Evolutionary conservation across 352 stramenopile genomes (phyloP).

Genomic region (Phytopythium helicoides): DNA sequence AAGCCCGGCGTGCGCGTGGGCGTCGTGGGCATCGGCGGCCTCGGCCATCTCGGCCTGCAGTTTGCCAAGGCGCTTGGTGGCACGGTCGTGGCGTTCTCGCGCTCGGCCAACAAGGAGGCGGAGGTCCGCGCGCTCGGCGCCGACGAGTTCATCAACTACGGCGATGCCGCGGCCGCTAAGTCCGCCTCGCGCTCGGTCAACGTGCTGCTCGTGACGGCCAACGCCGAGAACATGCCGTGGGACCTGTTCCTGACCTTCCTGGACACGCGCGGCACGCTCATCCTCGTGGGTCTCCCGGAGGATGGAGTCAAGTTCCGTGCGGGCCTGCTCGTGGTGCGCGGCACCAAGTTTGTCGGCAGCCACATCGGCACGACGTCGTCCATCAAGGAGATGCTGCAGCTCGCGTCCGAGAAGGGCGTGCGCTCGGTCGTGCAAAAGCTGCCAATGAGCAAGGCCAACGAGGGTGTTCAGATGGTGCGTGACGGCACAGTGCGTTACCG

Average conservation of each 20-base stretch:
- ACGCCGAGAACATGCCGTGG: constrained; percentile 46
- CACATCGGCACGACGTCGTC: constrained; percentile 75
- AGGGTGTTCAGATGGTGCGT: constrained; percentile 40
- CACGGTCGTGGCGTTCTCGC: constrained; percentile 64
- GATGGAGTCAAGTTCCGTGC: constrained; percentile 54
- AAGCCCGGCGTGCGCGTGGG: constrained; percentile 51
- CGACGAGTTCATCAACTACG: constrained; percentile 55
- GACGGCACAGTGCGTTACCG: constrained; percentile 39
- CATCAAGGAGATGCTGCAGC: constrained; percentile 81
- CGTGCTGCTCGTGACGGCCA: constrained; percentile 67
- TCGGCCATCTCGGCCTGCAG: constrained; percentile 87
- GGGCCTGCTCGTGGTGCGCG: constrained; percentile 42
- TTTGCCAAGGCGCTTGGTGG: constrained; percentile 65
- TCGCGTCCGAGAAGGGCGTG: constrained; percentile 71
- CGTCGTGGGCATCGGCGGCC: constrained; percentile 76
- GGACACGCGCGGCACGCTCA: constrained; percentile 44
- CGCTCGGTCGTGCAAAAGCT: constrained; percentile 44
- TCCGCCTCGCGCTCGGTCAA: constrained; percentile 39
- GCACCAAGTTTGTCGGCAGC: constrained; percentile 54
- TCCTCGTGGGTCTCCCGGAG: constrained; percentile 67
- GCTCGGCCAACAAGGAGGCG: constrained; percentile 50
- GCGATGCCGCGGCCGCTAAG: constrained; percentile 29
- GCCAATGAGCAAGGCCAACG: constrained; percentile 32
- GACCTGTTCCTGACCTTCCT: constrained; percentile 52
- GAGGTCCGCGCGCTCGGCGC: constrained; percentile 53